Conservation (phyloP, 768 basidiomycete genomes). For the Phlebiopsis gigantea region DNA sequence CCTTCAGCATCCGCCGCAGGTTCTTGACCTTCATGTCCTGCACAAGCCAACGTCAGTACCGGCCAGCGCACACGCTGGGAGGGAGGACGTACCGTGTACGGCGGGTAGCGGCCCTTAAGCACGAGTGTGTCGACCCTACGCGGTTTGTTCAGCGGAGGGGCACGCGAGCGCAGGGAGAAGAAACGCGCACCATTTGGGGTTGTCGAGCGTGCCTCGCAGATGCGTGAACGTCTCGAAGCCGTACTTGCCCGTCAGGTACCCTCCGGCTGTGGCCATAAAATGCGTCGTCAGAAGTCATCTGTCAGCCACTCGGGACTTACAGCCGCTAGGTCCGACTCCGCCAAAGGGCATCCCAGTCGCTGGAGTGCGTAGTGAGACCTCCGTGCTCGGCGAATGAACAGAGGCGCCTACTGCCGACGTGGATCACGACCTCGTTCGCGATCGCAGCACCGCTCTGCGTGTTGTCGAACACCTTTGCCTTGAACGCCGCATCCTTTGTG, state of each 20-base stretch:
- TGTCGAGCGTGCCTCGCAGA: constrained; percentile 47
- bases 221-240: constrained; percentile 79
- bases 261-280: constrained; percentile 35
- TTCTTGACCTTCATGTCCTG: constrained; percentile 22
- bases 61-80: background rate
- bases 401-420: constrained; percentile 20
- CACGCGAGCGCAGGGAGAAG: background rate
- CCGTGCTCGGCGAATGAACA: background rate
- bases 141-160: background rate
- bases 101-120: constrained; percentile 31
- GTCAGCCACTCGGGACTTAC: constrained; percentile 37
- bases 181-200: constrained; percentile 31
- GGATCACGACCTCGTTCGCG: constrained; percentile 69
- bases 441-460: constrained; percentile 69
- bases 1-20: background rate
- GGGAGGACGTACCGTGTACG: constrained; percentile 28
- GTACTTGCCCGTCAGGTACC: constrained; percentile 68
- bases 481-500: constrained; percentile 50
- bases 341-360: constrained; percentile 69
- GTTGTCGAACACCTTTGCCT: constrained; percentile 61
- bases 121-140: constrained; percentile 28
- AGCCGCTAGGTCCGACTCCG: constrained; percentile 67
- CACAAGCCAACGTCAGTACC: background rate
- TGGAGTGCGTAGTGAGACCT: constrained; percentile 15
- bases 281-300: too few species aligned